Evolutionary conservation across 164 flowering plant genomes (phyloP), one percentile per base, ranked within the genome.

Genomic region (Umbilicus rupestris): DNA sequence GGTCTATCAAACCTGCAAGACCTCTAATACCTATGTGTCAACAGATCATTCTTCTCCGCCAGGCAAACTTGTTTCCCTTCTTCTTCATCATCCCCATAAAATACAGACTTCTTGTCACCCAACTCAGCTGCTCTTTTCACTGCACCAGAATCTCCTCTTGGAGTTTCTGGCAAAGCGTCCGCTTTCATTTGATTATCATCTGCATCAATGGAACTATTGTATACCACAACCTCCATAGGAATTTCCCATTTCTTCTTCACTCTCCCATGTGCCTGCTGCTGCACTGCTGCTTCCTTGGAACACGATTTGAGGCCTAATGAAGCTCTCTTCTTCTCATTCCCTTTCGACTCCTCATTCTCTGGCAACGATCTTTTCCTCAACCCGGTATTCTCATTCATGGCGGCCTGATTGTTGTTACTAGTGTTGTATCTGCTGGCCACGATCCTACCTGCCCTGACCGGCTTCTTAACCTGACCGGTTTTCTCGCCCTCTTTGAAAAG

Each of bases 101-200:
- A n/a, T n/a, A n/a, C n/a, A n/a, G 90, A 69, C 39, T 72, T 84
- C 74, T 67, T 83, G 26, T 92, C 37, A 35, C 37, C 7, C 7
- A 35, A 35, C 37, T 33, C 96, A 9, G 82, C 79, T 7, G 82
- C 92, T 65, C 86, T 85, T 66, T 87, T 92, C 0, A 92, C 96
- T 0, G 83, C 73, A 17, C 98, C 98, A 5, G 98, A 92, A 62
- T 88, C 90, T 62, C 98, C n/a, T n/a, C n/a, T n/a, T n/a, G n/a
- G n/a, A n/a, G n/a, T n/a, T n/a, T n/a, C n/a, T n/a, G n/a, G n/a
- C n/a, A n/a, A n/a, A n/a, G n/a, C n/a, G n/a, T n/a, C n/a, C n/a
- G n/a, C n/a, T n/a, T n/a, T n/a, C n/a, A n/a, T 33, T 6, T 33
- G 37, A 33, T 47, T 22, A 17, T 50, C 71, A 12, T 55, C 74